Base-by-base conservation (phyloP, 2,329 filamentous ascomycete genomes). In the Colletotrichum sp. region DNA sequence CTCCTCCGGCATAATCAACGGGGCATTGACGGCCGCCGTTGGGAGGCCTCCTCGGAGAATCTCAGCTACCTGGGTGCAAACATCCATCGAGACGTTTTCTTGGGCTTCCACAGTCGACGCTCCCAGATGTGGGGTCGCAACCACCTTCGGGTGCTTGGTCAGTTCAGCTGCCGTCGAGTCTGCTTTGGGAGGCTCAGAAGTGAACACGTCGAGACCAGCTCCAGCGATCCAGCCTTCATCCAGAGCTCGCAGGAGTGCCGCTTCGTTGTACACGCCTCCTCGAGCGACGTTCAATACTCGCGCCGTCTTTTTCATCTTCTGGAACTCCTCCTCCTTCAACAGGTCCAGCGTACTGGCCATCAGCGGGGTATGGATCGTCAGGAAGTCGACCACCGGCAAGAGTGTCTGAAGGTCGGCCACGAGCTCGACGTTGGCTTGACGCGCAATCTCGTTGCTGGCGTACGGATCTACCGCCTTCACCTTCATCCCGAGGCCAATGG, bases 21-120 rank as follows among this genome's bases (percentile, higher is more conserved):
- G 95, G 0, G 94, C 95, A 78, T 97, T 96, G 81, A 96, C 95
- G 7, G 95, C 94, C 24, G 90, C 92, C 2, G 94, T 94, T 0
- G 95, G 95, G 2, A 96, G 88, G 1, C 93, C 93, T 5, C 95
- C 95, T 0, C 89, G 88, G 4, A 97, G 87, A 57, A 96, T 95
- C 74, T 93, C 90, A 0, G 94, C 88, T 15, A 96, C 94, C 84
- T 97, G 95, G 39, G 93, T 93, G 83, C 95, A 96, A 10, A 96
- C 95, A 79, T 96, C 95, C 77, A 96, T 90, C 2, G 93, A 95
- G 5, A 96, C 95, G 77, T 96, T 96, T 81, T 96, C 94, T 83
- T 97, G 95, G 0, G 95, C 95, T 87, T 97, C 95, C 39, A 94
- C 90, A 0, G 95, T 97, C 0, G 93, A 95, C 0, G 95, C 95